Evolutionary conservation across 2,329 filamentous ascomycete genomes (phyloP), one percentile per base, ranked within the genome.

Genomic region (Tothia fuscella): DNA sequence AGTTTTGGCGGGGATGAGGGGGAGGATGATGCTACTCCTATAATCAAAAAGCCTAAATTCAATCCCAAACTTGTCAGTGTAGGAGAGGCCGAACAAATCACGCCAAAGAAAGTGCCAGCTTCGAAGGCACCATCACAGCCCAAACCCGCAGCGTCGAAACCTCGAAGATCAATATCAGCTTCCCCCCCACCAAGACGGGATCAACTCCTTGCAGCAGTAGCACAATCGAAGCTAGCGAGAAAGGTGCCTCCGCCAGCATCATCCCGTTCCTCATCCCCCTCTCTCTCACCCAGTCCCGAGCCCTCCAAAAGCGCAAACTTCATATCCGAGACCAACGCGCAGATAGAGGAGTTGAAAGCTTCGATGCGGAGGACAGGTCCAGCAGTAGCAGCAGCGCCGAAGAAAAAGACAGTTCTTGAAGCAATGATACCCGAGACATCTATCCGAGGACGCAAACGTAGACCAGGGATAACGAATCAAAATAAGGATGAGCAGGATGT

Each of bases 331-430:
- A 83, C 82, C 3, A 88, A 88, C 49, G 82, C 83, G 28, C 80
- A 91, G 53, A 86, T 89, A 41, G 82, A 81, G 4, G 80, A 80
- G 1, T 64, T 91, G 3, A 89, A 88, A 58, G 81, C 81, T 6
- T 87, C 82, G 1, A 85, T 91, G 80, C 81, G 78, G 55, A 72
- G 83, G 25, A 80, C 70, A 17, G 53, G 53, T 12, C 41, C 52
- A n/a, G 44, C 48, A 13, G 49, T 56, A 33, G 56, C 56, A 21
- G 52, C 60, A 5, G 45, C 68, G 1, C 66, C 69, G 21, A 64
- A 68, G 45, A 73, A 73, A 48, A 80, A 80, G 52, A 80, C 79
- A 2, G 71, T 77, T 0, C 57, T 89, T 4, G 82, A 87, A 54
- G 69, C 73, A 25, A 75, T 89, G 71, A 81, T 91, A 17, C 83